Base-by-base conservation (phyloP, 805 yeast species). In the Cyberlindnera mrakii region DNA sequence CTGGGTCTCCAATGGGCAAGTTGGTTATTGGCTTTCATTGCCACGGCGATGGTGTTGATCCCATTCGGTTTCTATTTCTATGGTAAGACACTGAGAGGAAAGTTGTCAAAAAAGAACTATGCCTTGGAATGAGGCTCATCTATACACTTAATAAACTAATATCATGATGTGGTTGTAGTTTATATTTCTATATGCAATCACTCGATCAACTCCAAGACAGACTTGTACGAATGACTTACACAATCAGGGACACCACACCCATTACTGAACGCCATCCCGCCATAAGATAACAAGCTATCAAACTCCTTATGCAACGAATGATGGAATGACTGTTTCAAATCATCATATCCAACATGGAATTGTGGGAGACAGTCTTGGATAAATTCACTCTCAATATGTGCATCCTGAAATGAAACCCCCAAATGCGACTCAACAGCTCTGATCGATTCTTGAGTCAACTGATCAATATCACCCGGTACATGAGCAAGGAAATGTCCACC, bases 181-280 rank as follows among this genome's bases (percentile, higher is more conserved):
- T 4, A 10, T 23, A 11, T 6, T 23, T 23, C 27, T 23, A 23
- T 23, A 23, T 23, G 9, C 27, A 23, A 23, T 23, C 27, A 23
- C 27, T 23, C 27, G 11, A 23, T 23, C 27, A 23, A 23, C 27
- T 23, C 11, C 27, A 23, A 23, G 27, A 10, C 27, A 8, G 27
- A 23, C 39, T 71, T 73, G 42, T 84, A 70, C 3, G 83, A 75
- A 54, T 80, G 78, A 29, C 76, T 61, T 1, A 87, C 82, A 49
- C 90, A 83, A 63, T 90, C 96, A 1, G 96, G 96, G 2, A 90
- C 90, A 1, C 96, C 96, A 8, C 87, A 80, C 1, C 95, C 91
- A 35, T 74, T 77, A 8, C 88, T 85, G 50, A 85, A 78, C 3
- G 80, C 71, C 80, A 85, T 87, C 0, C 97, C 97, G 16, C 93